phyloP scores from a whole-genome alignment of 306 rosid species.

The Prinsepia uniflora region DNA sequence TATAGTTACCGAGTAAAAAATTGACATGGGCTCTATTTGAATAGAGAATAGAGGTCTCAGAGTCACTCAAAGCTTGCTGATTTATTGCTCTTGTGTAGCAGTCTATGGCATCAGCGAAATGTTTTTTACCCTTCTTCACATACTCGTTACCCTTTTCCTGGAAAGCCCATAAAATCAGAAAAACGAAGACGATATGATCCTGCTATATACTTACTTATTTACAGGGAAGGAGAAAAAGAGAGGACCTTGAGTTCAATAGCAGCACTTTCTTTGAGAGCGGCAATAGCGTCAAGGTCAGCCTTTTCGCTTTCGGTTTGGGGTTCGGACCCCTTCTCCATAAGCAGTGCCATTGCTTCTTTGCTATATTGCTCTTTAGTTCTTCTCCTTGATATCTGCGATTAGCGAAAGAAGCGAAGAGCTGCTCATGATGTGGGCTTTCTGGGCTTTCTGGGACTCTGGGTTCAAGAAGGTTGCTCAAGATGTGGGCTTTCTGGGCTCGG shows the following conservation, averaged over 20 bases:
- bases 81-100: conserved; percentile 80
- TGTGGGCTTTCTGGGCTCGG: not conserved
- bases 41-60: conserved; percentile 59
- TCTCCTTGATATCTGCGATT: not conserved
- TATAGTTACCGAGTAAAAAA: conserved; percentile 70
- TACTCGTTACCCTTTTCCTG: conserved; percentile 87
- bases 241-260: conserved; percentile 75
- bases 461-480: too few relatives aligned
- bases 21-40: conserved; percentile 84
- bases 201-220: too few relatives aligned
- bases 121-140: conserved; percentile 74
- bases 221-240: not conserved
- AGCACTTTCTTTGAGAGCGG: conserved; percentile 73
- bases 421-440: not conserved
- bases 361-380: not conserved
- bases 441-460: not conserved
- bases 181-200: not conserved
- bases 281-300: conserved; percentile 91
- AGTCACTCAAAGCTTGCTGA: conserved; percentile 58
- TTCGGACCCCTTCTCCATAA: conserved; percentile 77
- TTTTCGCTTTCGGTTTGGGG: conserved; percentile 69
- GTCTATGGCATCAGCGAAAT: conserved; percentile 80
- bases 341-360: conserved; percentile 56
- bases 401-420: not conserved
- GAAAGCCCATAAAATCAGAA: conserved; percentile 8